These are phyloP conservation scores for Turnera subulata DNA, from an alignment of 345 rosid species.

Conservation along the genomic window DNA sequence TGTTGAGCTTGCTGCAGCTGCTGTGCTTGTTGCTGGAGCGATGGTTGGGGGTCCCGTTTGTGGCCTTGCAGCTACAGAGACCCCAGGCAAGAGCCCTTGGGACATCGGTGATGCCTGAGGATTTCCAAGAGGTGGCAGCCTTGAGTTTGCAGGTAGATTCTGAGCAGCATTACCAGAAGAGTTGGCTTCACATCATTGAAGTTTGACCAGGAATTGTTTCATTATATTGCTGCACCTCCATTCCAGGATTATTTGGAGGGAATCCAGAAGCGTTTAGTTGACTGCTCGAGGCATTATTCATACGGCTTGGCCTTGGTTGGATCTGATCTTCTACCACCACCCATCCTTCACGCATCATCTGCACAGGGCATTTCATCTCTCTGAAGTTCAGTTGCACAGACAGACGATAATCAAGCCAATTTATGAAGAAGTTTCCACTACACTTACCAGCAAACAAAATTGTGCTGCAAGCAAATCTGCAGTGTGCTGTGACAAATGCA, in stretches of 20 bases:
- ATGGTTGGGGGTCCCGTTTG: too few relatives aligned
- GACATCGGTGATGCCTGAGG: slow-evolving; percentile 68
- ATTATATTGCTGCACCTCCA: slow-evolving; percentile 52
- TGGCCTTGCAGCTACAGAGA: too few relatives aligned
- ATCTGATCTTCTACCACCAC: slow-evolving; percentile 46
- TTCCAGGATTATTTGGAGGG: slow-evolving; percentile 45
- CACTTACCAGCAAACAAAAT: slow-evolving; percentile 65
- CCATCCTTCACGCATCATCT: slow-evolving; percentile 77
- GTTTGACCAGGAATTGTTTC: slow-evolving; percentile 55
- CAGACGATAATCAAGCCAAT: too few relatives aligned
- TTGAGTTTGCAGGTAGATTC: slow-evolving; percentile 44
- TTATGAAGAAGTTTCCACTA: neutral
- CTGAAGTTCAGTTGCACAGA: slow-evolving; percentile 7
- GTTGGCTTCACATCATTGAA: slow-evolving; percentile 47
- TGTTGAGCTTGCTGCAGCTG: too few relatives aligned
- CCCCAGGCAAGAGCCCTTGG: slow-evolving; percentile 60
- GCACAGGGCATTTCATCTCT: slow-evolving; percentile 25
- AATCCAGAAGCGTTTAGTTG: slow-evolving; percentile 45
- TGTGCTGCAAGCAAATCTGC: slow-evolving; percentile 84
- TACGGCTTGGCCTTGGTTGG: slow-evolving; percentile 46
- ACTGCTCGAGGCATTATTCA: slow-evolving; percentile 42
- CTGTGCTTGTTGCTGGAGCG: too few relatives aligned
- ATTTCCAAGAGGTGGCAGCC: slow-evolving; percentile 75
- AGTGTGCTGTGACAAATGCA: slow-evolving; percentile 58
- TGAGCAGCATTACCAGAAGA: slow-evolving; percentile 46